These are phyloP conservation scores for Podosphaera xanthii DNA, from an alignment of 2,329 filamentous ascomycete species.

Conservation along the genomic window DNA sequence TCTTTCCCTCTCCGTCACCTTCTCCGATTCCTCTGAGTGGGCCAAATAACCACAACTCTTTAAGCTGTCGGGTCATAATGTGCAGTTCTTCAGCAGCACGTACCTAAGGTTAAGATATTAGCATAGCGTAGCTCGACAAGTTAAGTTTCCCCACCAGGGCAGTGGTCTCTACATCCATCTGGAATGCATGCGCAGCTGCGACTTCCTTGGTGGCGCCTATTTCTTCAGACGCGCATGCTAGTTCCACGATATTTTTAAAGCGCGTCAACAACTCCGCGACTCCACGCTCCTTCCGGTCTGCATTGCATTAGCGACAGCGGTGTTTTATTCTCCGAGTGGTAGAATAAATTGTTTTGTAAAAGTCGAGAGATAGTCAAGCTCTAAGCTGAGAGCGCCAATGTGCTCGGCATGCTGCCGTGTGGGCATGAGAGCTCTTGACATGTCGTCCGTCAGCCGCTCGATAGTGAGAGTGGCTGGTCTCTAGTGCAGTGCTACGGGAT, in stretches of 20 bases:
- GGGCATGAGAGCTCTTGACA: neutral
- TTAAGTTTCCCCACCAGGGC: constrained; percentile 11
- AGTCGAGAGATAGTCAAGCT: neutral
- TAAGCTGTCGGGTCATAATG: constrained; percentile 24
- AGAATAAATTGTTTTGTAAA: neutral
- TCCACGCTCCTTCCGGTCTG: constrained; percentile 24
- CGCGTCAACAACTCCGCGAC: constrained; percentile 23
- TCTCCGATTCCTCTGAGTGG: constrained; percentile 23
- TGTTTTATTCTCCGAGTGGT: neutral
- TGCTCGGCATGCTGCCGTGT: neutral
- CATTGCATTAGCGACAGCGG: neutral
- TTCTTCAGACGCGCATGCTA: constrained; percentile 10
- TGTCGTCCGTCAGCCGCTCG: neutral
- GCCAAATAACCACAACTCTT: constrained; percentile 27
- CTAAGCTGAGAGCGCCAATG: neutral
- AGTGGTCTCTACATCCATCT: constrained; percentile 15
- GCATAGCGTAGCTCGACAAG: neutral
- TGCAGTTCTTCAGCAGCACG: constrained; percentile 21
- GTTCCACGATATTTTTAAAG: constrained; percentile 21
- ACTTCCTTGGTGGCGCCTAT: constrained; percentile 14
- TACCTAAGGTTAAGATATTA: constrained; percentile 7
- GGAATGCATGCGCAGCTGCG: constrained; percentile 14
- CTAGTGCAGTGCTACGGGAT: neutral
- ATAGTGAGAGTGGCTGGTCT: neutral
- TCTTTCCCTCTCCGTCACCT: constrained; percentile 19